A percentile compares a stretch with the other conserved stretches of the same genome.
These are phyloP conservation scores for Pythium monospermum DNA, from an alignment of 352 stramenopile genomes.

Conservation along the genomic window DNA sequence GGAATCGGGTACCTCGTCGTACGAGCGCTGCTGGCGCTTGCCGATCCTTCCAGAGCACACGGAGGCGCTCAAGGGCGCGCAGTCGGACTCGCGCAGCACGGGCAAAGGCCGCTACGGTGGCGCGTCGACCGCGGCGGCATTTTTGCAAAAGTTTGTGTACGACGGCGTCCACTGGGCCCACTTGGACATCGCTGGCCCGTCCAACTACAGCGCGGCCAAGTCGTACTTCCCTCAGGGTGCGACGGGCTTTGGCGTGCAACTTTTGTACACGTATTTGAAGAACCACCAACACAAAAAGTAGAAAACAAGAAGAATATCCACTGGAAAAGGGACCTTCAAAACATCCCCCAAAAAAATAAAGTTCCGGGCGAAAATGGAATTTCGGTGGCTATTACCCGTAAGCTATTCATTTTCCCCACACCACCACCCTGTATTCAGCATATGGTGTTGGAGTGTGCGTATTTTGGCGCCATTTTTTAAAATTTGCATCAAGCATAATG, in stretches of 20 bases:
- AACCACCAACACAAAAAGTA: conserved; percentile 43
- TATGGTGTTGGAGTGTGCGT: too few relatives aligned
- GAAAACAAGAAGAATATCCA: conserved; percentile 1
- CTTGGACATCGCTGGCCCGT: conserved; percentile 86
- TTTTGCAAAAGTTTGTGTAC: conserved; percentile 87
- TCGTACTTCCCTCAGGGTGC: conserved; percentile 84
- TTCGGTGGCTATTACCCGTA: too few relatives aligned
- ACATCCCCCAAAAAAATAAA: too few relatives aligned
- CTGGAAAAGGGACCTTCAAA: background rate
- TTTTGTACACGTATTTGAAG: conserved; percentile 85
- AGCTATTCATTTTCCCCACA: too few relatives aligned
- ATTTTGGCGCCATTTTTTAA: too few relatives aligned
- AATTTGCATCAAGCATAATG: too few relatives aligned
- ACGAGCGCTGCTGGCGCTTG: conserved; percentile 88
- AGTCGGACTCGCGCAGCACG: conserved; percentile 80
- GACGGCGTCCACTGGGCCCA: conserved; percentile 86
- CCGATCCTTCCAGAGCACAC: conserved; percentile 85
- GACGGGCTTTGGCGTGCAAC: conserved; percentile 85
- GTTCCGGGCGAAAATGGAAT: too few relatives aligned
- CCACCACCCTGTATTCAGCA: too few relatives aligned
- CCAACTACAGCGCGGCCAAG: conserved; percentile 75
- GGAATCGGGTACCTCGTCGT: conserved; percentile 45
- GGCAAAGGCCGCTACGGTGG: conserved; percentile 74
- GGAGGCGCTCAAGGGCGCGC: conserved; percentile 69
- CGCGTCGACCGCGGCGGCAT: conserved; percentile 80